Evolutionary conservation across 2,329 filamentous ascomycete species (phyloP).

Genomic region (Claviceps capensis): DNA sequence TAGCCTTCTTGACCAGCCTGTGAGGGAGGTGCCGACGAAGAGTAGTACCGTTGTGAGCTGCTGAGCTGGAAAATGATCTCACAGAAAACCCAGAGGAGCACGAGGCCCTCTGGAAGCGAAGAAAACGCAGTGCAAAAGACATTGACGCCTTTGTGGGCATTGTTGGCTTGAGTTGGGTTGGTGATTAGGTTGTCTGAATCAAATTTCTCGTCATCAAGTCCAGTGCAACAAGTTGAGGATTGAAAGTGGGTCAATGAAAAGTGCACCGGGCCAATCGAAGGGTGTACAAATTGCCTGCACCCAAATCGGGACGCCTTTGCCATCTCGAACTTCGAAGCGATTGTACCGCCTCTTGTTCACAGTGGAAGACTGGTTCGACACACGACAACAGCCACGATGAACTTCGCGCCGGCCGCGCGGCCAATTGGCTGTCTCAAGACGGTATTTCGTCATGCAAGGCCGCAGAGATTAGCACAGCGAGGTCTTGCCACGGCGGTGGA

Average conservation of each 20-base stretch:
- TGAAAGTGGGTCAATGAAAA: conserved; percentile 15
- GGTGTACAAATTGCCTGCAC: conserved; percentile 4
- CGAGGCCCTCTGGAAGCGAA: conserved; percentile 7
- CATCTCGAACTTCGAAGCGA: background rate
- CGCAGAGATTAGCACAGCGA: conserved; percentile 30
- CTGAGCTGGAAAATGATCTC: conserved; percentile 15
- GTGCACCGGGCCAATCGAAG: conserved; percentile 24
- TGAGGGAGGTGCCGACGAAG: too few species aligned
- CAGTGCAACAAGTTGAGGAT: background rate
- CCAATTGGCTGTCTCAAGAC: conserved; percentile 59
- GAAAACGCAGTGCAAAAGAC: conserved; percentile 14
- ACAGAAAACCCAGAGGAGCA: background rate
- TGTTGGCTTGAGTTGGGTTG: background rate
- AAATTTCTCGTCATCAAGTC: conserved; percentile 6
- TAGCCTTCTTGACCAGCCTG: conserved; percentile 1
- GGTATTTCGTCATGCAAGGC: conserved; percentile 43
- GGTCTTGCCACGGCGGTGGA: conserved; percentile 31
- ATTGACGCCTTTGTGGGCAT: conserved; percentile 12
- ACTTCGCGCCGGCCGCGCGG: conserved; percentile 48
- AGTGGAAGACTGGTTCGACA: conserved; percentile 3
- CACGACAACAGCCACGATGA: conserved; percentile 30
- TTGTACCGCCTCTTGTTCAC: background rate
- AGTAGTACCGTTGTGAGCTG: conserved; percentile 15
- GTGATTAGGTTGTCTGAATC: conserved; percentile 2
- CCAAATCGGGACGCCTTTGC: background rate